These are phyloP conservation scores for Neonectria hederae DNA, from an alignment of 2,329 filamentous ascomycete species.

Conservation along the genomic window DNA sequence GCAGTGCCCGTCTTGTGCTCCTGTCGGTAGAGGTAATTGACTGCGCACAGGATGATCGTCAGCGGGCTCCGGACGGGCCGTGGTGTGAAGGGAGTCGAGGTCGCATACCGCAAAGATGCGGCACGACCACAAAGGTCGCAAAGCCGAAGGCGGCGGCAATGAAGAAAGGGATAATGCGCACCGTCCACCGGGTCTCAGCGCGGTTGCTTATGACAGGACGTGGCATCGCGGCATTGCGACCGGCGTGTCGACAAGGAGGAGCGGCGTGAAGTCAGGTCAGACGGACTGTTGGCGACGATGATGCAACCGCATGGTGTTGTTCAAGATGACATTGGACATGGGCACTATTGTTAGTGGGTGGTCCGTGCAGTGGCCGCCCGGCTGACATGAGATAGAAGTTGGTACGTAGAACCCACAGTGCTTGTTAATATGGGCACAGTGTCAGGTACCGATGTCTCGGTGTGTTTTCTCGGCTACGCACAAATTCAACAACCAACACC, in stretches of 20 bases:
- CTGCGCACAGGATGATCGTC: slow-evolving; percentile 44
- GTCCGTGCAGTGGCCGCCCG: not conserved
- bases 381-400: too few species aligned
- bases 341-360: not conserved
- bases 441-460: not conserved
- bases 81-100: not conserved
- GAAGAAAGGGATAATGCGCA: slow-evolving; percentile 73
- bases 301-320: slow-evolving; percentile 25
- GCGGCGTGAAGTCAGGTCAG: not conserved
- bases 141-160: slow-evolving; percentile 74
- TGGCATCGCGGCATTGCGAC: slow-evolving; percentile 47
- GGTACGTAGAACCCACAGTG: not conserved
- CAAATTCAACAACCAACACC: not conserved
- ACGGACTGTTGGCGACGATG: slow-evolving; percentile 13
- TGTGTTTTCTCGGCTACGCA: not conserved
- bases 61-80: slow-evolving; percentile 7
- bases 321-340: not conserved
- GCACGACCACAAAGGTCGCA: slow-evolving; percentile 76
- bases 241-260: slow-evolving; percentile 21
- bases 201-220: slow-evolving; percentile 41
- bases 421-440: not conserved
- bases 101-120: slow-evolving; percentile 71
- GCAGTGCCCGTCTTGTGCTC: slow-evolving; percentile 64
- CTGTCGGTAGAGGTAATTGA: slow-evolving; percentile 73
- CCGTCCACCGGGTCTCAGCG: slow-evolving; percentile 46